Evolutionary conservation across 2,329 filamentous ascomycete genomes (phyloP).

Genomic region (Trichophaea hybrida): DNA sequence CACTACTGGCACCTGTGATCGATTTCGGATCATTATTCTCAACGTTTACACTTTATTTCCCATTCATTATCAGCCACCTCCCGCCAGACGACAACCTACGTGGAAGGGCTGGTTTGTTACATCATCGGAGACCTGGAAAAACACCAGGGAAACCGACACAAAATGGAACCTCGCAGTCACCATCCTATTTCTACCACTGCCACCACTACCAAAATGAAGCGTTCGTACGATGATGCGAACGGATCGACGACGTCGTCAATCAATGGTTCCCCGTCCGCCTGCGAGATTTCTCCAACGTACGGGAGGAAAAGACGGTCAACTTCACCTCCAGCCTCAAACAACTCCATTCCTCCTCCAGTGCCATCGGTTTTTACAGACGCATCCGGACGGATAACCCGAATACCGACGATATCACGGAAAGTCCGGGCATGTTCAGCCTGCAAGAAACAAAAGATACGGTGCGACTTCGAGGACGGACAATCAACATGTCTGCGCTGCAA

Average conservation of each 20-base stretch:
- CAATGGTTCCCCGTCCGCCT: background rate
- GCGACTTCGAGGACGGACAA: conserved; percentile 37
- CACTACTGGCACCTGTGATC: too few species aligned
- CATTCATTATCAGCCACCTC: too few species aligned
- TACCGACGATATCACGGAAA: conserved; percentile 27
- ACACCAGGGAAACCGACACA: background rate
- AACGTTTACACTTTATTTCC: too few species aligned
- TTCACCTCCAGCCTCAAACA: background rate
- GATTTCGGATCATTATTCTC: too few species aligned
- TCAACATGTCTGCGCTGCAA: conserved; percentile 38
- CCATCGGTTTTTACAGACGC: conserved; percentile 16
- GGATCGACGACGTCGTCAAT: background rate
- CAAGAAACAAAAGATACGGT: conserved; percentile 40
- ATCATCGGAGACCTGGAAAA: background rate
- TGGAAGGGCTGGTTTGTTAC: background rate
- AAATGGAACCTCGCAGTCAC: background rate
- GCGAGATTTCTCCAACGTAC: background rate
- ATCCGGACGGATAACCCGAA: conserved; percentile 14
- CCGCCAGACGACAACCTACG: too few species aligned
- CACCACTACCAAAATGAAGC: background rate
- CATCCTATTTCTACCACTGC: background rate
- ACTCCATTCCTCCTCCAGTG: conserved; percentile 1
- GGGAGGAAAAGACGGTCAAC: background rate
- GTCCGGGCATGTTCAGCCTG: conserved; percentile 26
- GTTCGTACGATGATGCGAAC: background rate